Percentiles rank a stretch among this genome's conserved stretches.
phyloP scores from a whole-genome alignment of 495 filamentous ascomycete genomes.

The Penicillium coprophilum region DNA sequence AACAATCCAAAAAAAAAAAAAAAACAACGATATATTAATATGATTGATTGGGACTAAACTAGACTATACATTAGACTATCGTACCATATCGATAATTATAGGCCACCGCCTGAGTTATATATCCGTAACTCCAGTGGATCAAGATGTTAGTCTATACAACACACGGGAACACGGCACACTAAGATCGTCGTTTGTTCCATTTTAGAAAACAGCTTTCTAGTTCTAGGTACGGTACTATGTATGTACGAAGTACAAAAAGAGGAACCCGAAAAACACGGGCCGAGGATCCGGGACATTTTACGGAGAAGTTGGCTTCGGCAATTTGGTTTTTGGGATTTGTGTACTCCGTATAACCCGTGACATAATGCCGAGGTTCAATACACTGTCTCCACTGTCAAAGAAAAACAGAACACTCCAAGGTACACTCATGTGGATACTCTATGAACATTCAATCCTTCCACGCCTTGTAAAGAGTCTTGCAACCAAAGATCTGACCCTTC shows the following conservation, averaged over 20 bases:
- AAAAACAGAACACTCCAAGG: neutral
- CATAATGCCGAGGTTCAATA: neutral
- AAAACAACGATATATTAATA: too few relatives aligned
- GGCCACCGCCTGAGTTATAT: neutral
- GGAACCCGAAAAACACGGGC: neutral
- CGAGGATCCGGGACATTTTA: slow-evolving; percentile 2
- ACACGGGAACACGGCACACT: slow-evolving; percentile 4
- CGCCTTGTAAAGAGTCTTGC: slow-evolving; percentile 71
- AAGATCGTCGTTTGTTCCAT: too few relatives aligned
- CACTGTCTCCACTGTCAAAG: neutral
- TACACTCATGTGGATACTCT: neutral
- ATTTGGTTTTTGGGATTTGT: neutral
- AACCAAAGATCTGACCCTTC: slow-evolving; percentile 78
- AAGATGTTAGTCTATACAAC: too few relatives aligned
- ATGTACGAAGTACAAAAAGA: too few relatives aligned
- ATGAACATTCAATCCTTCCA: slow-evolving; percentile 58
- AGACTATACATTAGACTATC: too few relatives aligned
- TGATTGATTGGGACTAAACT: too few relatives aligned
- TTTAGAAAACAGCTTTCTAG: too few relatives aligned
- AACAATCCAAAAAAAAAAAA: too few relatives aligned
- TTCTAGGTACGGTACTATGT: too few relatives aligned
- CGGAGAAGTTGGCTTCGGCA: slow-evolving; percentile 7
- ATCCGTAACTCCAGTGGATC: neutral
- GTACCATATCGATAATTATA: too few relatives aligned
- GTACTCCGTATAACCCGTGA: neutral